phyloP scores from a whole-genome alignment of 2,329 filamentous ascomycete species.

The Phyllosticta paracitricarpa region DNA sequence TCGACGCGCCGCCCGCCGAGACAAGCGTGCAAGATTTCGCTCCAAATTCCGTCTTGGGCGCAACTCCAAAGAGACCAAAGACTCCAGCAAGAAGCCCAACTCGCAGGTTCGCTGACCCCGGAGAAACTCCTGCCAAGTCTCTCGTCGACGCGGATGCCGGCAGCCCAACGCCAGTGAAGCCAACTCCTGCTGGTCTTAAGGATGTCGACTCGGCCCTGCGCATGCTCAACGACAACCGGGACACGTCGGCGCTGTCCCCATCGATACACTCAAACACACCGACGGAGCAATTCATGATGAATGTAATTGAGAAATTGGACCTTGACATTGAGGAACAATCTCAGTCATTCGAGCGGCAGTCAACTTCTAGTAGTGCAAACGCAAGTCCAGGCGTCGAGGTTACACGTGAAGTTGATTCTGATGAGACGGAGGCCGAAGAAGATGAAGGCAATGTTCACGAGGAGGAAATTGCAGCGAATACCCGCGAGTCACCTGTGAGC shows the following conservation, averaged over 20 bases:
- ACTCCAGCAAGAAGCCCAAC: slow-evolving; percentile 7
- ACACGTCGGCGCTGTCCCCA: not conserved
- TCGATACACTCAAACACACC: not conserved
- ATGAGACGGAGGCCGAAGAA: not conserved
- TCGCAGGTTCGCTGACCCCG: slow-evolving; percentile 3
- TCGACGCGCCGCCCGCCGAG: not conserved
- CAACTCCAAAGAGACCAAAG: slow-evolving; percentile 2
- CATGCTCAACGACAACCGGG: not conserved
- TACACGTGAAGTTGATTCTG: not conserved
- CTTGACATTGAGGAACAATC: not conserved
- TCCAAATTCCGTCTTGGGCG: not conserved
- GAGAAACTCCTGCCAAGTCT: not conserved
- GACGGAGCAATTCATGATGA: slow-evolving; percentile 5
- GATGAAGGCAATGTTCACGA: not conserved
- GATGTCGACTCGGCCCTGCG: slow-evolving; percentile 6
- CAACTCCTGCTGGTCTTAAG: slow-evolving; percentile 5
- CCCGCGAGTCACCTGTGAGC: not conserved
- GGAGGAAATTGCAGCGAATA: not conserved
- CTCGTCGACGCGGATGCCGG: not conserved
- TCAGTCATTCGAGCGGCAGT: not conserved
- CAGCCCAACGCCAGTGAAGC: slow-evolving; percentile 5
- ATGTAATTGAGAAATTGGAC: slow-evolving; percentile 7
- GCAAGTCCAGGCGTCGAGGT: not conserved
- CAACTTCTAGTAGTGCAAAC: not conserved
- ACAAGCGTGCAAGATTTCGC: slow-evolving; percentile 4